Conservation (phyloP, 2,329 filamentous ascomycete genomes). For the Xylariaceae sp. region DNA sequence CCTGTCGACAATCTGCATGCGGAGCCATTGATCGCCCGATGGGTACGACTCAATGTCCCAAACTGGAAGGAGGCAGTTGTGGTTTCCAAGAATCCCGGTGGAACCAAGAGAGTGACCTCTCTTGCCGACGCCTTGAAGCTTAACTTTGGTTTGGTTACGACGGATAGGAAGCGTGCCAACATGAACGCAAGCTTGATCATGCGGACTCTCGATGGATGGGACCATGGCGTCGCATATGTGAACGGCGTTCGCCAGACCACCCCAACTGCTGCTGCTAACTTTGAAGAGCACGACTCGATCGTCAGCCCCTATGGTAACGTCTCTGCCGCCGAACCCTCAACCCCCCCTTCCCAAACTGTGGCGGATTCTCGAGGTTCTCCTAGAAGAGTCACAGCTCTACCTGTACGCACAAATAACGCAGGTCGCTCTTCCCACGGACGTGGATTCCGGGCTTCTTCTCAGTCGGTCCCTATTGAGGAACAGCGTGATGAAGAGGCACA, state of each 20-base stretch:
- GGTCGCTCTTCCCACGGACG: conserved; percentile 29
- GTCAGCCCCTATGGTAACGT: conserved; percentile 27
- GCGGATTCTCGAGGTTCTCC: conserved; percentile 44
- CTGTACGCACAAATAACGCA: conserved; percentile 28
- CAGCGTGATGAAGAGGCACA: conserved; percentile 37
- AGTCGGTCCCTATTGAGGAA: conserved; percentile 35
- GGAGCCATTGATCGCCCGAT: conserved; percentile 89
- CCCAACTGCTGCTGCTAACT: conserved; percentile 15
- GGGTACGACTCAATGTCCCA: conserved; percentile 84
- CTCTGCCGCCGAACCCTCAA: conserved; percentile 5
- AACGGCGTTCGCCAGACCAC: conserved; percentile 27
- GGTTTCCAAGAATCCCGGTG: conserved; percentile 96
- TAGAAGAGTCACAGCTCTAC: conserved; percentile 32
- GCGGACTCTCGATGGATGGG: conserved; percentile 56
- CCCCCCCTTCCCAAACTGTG: conserved; percentile 26
- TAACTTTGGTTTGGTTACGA: conserved; percentile 95
- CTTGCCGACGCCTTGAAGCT: conserved; percentile 93
- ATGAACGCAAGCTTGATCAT: conserved; percentile 78
- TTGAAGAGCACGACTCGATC: conserved; percentile 29
- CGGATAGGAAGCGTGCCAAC: conserved; percentile 64
- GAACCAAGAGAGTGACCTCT: conserved; percentile 94
- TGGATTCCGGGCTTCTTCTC: conserved; percentile 31
- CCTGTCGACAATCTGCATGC: conserved; percentile 97
- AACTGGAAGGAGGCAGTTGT: conserved; percentile 90
- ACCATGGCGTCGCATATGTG: conserved; percentile 24